phyloP scores from a whole-genome alignment of 2,329 filamentous ascomycete species.

The Thelonectria rubi region DNA sequence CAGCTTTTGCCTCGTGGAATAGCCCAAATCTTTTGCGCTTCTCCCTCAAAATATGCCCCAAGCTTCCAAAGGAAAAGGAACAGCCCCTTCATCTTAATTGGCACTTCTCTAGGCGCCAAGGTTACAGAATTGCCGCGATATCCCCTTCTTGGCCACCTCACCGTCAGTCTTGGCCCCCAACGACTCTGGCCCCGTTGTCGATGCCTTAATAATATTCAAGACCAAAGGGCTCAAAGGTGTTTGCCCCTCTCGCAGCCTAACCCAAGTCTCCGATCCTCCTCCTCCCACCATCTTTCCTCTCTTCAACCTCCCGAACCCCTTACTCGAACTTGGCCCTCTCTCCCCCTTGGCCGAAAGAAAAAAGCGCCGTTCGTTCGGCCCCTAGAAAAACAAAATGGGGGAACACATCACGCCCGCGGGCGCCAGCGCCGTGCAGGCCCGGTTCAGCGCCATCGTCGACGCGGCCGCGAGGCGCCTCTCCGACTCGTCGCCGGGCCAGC shows the following conservation, averaged over 20 bases:
- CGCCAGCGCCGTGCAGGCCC: conserved; percentile 21
- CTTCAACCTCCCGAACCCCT: background rate
- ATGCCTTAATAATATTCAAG: background rate
- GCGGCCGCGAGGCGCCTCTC: conserved; percentile 48
- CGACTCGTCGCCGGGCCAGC: conserved; percentile 41
- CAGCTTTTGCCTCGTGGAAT: background rate
- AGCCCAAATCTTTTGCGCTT: too few relatives aligned
- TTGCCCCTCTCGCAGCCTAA: background rate
- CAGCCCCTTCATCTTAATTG: background rate
- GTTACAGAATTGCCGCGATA: background rate
- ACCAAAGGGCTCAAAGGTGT: background rate
- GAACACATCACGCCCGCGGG: background rate
- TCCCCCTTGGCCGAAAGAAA: background rate
- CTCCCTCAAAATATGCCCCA: too few relatives aligned
- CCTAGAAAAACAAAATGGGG: background rate
- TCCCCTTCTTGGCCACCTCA: background rate
- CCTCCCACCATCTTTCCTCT: background rate
- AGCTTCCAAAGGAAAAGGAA: background rate
- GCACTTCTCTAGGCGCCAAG: background rate
- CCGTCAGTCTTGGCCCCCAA: background rate
- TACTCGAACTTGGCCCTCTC: background rate
- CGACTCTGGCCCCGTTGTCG: background rate
- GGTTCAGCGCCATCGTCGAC: conserved; percentile 45
- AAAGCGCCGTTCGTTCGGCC: background rate
- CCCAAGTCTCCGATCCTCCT: too few relatives aligned